A percentile compares a stretch with the other conserved stretches of the same genome.
phyloP scores from a whole-genome alignment of 345 rosid species.

The Populus pruinosa region DNA sequence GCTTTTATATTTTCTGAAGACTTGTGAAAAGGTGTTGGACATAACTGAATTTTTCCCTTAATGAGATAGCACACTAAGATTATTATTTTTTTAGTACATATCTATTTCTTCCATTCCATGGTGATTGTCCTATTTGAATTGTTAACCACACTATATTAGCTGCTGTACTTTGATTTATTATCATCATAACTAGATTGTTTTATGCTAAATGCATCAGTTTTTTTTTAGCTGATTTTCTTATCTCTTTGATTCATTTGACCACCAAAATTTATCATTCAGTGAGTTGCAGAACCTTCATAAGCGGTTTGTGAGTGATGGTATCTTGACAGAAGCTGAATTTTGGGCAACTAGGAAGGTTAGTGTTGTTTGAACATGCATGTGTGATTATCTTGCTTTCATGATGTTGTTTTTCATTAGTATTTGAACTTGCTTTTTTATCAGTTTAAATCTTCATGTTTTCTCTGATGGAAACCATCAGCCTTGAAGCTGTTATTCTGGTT shows the following conservation, averaged over 20 bases:
- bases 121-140: neutral
- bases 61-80: neutral
- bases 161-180: neutral
- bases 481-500: neutral
- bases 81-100: no score
- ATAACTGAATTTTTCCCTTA: no score
- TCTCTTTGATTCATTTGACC: neutral
- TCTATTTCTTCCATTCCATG: neutral
- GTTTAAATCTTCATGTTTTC: neutral
- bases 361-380: neutral
- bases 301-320: constrained; percentile 55
- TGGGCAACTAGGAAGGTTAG: constrained; percentile 96
- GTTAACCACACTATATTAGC: neutral
- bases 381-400: constrained; percentile 1
- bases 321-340: constrained; percentile 80
- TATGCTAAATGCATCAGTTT: neutral
- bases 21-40: neutral
- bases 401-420: neutral
- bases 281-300: constrained; percentile 80
- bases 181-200: constrained; percentile 2
- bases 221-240: constrained; percentile 1
- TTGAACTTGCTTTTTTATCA: neutral
- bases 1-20: neutral
- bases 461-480: neutral
- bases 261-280: constrained; percentile 35